Percentiles rank a stretch among this genome's conserved stretches.
Evolutionary conservation across 2,329 filamentous ascomycete species (phyloP).

Genomic region (Lachnellula subtilissima): DNA sequence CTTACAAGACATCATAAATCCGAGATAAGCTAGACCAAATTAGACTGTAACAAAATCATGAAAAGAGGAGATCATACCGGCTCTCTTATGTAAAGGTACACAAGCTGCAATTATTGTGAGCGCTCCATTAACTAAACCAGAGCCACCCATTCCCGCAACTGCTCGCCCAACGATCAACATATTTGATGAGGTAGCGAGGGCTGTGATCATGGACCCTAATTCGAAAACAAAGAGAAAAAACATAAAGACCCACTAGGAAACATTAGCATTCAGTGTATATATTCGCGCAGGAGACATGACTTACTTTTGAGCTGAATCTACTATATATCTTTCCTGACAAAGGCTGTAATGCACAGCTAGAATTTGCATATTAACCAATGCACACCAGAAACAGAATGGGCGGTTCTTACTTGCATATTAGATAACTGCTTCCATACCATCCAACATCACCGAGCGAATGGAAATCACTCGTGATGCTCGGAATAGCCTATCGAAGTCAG

Average conservation of each 20-base stretch:
- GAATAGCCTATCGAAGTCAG: constrained; percentile 35
- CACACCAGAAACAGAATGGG: not conserved
- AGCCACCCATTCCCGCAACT: constrained; percentile 48
- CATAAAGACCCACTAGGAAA: constrained; percentile 36
- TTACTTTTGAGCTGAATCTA: constrained; percentile 35
- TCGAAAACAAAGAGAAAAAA: constrained; percentile 47
- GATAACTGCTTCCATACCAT: constrained; percentile 51
- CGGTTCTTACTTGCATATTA: constrained; percentile 34
- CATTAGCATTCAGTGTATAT: not conserved
- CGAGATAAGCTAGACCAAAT: constrained; percentile 12
- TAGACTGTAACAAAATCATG: not conserved
- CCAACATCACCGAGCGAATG: constrained; percentile 48
- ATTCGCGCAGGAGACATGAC: not conserved
- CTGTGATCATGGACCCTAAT: constrained; percentile 52
- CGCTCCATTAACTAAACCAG: constrained; percentile 48
- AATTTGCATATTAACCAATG: constrained; percentile 7
- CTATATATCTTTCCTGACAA: constrained; percentile 49
- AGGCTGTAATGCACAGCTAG: constrained; percentile 45
- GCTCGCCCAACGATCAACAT: constrained; percentile 53
- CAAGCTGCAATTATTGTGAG: constrained; percentile 45
- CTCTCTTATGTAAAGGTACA: constrained; percentile 20
- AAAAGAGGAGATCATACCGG: constrained; percentile 1
- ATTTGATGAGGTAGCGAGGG: constrained; percentile 40
- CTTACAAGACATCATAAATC: constrained; percentile 21
- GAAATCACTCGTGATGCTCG: constrained; percentile 46